These are phyloP conservation scores for Rossbeevera mucosa DNA, from an alignment of 768 basidiomycete species.

Conservation along the genomic window DNA sequence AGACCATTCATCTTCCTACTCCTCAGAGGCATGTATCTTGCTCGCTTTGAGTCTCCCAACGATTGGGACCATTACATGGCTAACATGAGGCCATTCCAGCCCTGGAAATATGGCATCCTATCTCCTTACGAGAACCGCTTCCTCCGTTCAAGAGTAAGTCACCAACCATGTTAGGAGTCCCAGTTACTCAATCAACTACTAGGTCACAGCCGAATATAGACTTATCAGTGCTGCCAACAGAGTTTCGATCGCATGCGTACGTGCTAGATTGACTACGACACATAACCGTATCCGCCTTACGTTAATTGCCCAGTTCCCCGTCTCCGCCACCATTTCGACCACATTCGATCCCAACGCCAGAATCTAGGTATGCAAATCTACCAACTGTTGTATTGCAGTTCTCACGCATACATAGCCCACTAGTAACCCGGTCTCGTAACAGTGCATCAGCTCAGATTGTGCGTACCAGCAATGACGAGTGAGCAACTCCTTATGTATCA, in stretches of 20 bases:
- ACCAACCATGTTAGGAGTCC: background rate
- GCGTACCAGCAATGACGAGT: slow-evolving; percentile 9
- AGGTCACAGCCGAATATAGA: slow-evolving; percentile 9
- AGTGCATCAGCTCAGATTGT: slow-evolving; percentile 4
- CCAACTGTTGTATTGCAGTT: background rate
- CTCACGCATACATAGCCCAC: slow-evolving; percentile 19
- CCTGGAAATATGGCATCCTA: slow-evolving; percentile 33
- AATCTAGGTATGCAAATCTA: slow-evolving; percentile 23
- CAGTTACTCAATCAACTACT: background rate
- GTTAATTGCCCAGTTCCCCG: slow-evolving; percentile 10
- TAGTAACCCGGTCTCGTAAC: slow-evolving; percentile 18
- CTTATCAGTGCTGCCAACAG: slow-evolving; percentile 20
- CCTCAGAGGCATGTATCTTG: slow-evolving; percentile 26
- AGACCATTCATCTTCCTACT: slow-evolving; percentile 26
- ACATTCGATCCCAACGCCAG: slow-evolving; percentile 28
- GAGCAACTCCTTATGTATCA: background rate
- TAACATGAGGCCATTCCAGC: slow-evolving; percentile 23
- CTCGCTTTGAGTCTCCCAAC: background rate
- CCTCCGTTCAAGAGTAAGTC: slow-evolving; percentile 19
- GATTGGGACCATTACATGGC: background rate
- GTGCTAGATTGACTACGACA: slow-evolving; percentile 1
- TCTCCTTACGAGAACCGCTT: slow-evolving; percentile 19
- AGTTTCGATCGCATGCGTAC: slow-evolving; percentile 19
- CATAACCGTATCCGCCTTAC: background rate
- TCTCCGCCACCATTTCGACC: slow-evolving; percentile 19